phyloP scores from a whole-genome alignment of 345 rosid genomes.

The Limnanthes douglasii region DNA sequence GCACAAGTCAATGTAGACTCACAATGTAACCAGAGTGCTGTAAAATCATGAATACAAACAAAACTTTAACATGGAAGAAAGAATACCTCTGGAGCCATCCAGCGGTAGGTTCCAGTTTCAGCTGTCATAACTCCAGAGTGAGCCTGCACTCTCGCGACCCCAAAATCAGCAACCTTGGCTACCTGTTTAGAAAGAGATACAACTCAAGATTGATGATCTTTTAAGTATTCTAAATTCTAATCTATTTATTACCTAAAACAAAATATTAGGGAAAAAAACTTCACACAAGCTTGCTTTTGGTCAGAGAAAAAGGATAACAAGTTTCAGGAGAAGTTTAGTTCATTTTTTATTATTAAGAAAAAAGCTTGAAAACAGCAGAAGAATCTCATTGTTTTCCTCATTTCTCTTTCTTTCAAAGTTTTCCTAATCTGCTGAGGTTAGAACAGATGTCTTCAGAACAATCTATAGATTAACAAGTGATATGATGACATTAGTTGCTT shows the following conservation, averaged over 20 bases:
- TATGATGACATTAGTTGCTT: no score
- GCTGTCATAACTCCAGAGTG: constrained; percentile 94
- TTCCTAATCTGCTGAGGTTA: no score
- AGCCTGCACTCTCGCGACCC: constrained; percentile 91
- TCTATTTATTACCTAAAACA: not conserved
- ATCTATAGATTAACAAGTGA: no score
- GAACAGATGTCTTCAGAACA: no score
- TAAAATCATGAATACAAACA: not conserved
- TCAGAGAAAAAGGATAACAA: constrained; percentile 2
- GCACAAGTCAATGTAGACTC: no score
- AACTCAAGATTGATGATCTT: no score
- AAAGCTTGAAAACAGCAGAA: no score
- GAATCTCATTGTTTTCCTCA: no score
- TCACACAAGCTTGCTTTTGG: not conserved
- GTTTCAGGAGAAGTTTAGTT: no score
- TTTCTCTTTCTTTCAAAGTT: no score
- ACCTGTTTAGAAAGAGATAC: constrained; percentile 30
- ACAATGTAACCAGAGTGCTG: not conserved
- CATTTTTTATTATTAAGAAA: no score
- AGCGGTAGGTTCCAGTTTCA: constrained; percentile 97
- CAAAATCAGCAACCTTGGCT: constrained; percentile 97
- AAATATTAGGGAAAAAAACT: not conserved
- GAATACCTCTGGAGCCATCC: constrained; percentile 99
- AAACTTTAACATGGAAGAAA: not conserved
- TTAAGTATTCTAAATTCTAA: constrained; percentile 2